Evolutionary conservation across 2,329 filamentous ascomycete genomes (phyloP).

Genomic region (Diaporthe capsici): DNA sequence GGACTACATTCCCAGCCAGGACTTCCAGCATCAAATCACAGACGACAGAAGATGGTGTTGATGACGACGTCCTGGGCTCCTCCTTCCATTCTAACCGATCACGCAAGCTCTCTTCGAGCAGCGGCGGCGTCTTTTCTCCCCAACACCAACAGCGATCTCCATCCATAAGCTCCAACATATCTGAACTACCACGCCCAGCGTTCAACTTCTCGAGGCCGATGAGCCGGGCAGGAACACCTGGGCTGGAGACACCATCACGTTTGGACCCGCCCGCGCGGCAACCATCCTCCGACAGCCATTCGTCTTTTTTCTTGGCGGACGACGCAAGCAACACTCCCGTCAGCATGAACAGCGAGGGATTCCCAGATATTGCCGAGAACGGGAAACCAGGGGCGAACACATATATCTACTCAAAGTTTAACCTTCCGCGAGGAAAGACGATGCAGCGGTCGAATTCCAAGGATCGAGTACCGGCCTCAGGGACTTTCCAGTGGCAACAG

Average conservation of each 20-base stretch:
- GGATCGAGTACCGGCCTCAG: constrained; percentile 66
- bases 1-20: constrained; percentile 59
- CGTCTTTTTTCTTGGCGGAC: constrained; percentile 73
- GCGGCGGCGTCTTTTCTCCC: constrained; percentile 67
- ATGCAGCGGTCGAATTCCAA: constrained; percentile 78
- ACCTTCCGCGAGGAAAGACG: constrained; percentile 84
- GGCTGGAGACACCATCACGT: constrained; percentile 38
- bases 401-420: constrained; percentile 89
- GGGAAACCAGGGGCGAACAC: constrained; percentile 71
- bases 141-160: constrained; percentile 78
- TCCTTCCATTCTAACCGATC: constrained; percentile 75
- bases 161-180: constrained; percentile 87
- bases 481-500: constrained; percentile 76
- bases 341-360: constrained; percentile 80
- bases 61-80: constrained; percentile 75
- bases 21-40: constrained; percentile 74
- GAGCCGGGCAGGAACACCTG: constrained; percentile 77
- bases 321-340: constrained; percentile 78
- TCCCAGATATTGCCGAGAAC: constrained; percentile 68
- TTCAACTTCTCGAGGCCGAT: constrained; percentile 96
- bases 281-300: constrained; percentile 77
- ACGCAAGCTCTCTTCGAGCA: constrained; percentile 85
- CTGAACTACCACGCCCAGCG: constrained; percentile 77
- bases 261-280: constrained; percentile 73
- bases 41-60: constrained; percentile 72